phyloP scores from a whole-genome alignment of 1,284 basidiomycete species.

The Athelia sp. region DNA sequence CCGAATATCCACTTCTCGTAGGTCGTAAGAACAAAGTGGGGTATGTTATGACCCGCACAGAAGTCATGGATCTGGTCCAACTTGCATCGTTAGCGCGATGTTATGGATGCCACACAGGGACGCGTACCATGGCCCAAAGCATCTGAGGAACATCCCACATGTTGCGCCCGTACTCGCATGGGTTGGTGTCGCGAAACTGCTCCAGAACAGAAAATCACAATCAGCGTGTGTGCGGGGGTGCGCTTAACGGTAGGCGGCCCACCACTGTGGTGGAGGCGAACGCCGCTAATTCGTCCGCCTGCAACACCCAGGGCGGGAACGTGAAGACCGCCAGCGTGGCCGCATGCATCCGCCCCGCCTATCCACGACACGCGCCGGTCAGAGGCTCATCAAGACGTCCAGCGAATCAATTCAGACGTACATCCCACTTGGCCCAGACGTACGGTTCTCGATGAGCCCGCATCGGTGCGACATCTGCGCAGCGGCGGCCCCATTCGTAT shows the following conservation, averaged over 20 bases:
- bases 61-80: background rate
- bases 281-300: background rate
- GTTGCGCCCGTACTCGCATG: background rate
- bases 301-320: background rate
- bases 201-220: too few relatives aligned
- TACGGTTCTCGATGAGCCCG: background rate
- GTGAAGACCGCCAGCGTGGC: background rate
- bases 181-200: background rate
- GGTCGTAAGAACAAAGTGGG: background rate
- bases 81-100: background rate
- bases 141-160: background rate
- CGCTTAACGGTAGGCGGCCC: too few relatives aligned
- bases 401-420: background rate
- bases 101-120: background rate
- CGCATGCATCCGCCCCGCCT: background rate
- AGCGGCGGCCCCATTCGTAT: background rate
- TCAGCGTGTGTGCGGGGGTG: too few relatives aligned
- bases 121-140: background rate
- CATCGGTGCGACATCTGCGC: background rate
- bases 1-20: slow-evolving; percentile 1
- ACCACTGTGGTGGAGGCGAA: background rate
- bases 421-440: background rate
- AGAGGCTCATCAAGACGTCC: background rate
- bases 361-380: background rate
- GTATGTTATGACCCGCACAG: background rate